A percentile compares a stretch with the other conserved stretches of the same genome.
Conservation (phyloP, 169 alveolate genomes). For the Theileria equi region DNA sequence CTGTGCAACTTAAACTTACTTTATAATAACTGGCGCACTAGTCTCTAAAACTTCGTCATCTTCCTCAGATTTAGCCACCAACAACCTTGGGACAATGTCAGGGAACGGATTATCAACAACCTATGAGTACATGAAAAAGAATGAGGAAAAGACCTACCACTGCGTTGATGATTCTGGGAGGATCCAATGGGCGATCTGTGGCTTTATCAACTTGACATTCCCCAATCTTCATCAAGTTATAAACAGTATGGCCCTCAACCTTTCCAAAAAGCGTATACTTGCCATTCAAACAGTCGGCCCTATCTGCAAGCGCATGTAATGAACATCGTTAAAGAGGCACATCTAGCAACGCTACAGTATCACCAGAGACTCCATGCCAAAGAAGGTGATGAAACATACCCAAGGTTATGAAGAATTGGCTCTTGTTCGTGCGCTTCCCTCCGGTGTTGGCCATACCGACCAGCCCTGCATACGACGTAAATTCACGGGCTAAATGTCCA, state of each 20-base stretch:
- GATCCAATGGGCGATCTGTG: constrained; percentile 55
- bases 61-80: constrained; percentile 7
- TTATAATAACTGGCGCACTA: constrained; percentile 6
- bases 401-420: constrained; percentile 89
- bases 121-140: constrained; percentile 34
- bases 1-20: constrained; percentile 2
- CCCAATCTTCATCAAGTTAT: constrained; percentile 70
- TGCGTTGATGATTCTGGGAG: constrained; percentile 45
- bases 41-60: constrained; percentile 27
- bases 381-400: constrained; percentile 3
- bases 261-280: constrained; percentile 92
- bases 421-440: constrained; percentile 65
- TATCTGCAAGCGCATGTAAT: constrained; percentile 52
- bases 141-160: constrained; percentile 41
- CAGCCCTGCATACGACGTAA: constrained; percentile 60
- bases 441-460: constrained; percentile 69
- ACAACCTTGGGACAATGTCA: constrained; percentile 65
- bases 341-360: neutral
- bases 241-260: constrained; percentile 76
- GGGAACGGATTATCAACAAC: constrained; percentile 71
- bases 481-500: constrained; percentile 77
- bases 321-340: neutral
- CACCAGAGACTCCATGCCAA: neutral
- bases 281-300: constrained; percentile 83
- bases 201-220: constrained; percentile 66